Conservation (phyloP, 2,329 filamentous ascomycete genomes). For the Graphiopsis chlorocephala region DNA sequence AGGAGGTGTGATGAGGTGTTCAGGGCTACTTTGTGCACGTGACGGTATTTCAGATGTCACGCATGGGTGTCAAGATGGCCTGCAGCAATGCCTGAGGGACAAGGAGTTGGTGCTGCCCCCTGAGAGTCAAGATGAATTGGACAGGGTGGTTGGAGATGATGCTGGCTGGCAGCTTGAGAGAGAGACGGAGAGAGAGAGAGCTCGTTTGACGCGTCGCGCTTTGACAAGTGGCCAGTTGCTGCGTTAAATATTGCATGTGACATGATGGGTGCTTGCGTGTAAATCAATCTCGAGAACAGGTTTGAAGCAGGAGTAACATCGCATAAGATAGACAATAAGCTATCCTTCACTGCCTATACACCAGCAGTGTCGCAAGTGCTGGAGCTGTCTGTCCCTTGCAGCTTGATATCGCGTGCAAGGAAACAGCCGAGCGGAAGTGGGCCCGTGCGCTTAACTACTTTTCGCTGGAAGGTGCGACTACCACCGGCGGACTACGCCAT, state of each 20-base stretch:
- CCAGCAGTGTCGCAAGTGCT: neutral
- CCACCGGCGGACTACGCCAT: slow-evolving; percentile 5
- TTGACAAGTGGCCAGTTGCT: neutral
- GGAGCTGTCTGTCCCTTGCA: neutral
- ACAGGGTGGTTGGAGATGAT: neutral
- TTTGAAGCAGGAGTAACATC: neutral
- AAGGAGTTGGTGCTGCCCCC: neutral
- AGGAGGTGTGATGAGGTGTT: neutral
- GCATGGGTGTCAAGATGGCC: neutral
- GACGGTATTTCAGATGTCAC: neutral
- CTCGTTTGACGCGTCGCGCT: neutral
- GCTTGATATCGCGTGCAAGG: neutral
- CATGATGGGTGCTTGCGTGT: neutral
- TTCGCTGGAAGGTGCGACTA: neutral
- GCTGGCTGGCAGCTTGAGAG: too few species aligned
- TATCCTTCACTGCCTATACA: neutral
- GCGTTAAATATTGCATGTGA: neutral
- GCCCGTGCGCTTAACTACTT: neutral
- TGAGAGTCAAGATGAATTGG: neutral
- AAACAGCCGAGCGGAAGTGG: slow-evolving; percentile 1
- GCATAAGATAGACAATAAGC: too few species aligned
- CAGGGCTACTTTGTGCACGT: neutral
- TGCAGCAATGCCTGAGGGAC: neutral
- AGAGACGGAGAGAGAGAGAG: neutral
- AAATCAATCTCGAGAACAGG: neutral